A percentile compares a stretch with the other conserved stretches of the same genome.
These are phyloP conservation scores for Colletotrichum agaves DNA, from an alignment of 2,329 filamentous ascomycete species.

Conservation along the genomic window DNA sequence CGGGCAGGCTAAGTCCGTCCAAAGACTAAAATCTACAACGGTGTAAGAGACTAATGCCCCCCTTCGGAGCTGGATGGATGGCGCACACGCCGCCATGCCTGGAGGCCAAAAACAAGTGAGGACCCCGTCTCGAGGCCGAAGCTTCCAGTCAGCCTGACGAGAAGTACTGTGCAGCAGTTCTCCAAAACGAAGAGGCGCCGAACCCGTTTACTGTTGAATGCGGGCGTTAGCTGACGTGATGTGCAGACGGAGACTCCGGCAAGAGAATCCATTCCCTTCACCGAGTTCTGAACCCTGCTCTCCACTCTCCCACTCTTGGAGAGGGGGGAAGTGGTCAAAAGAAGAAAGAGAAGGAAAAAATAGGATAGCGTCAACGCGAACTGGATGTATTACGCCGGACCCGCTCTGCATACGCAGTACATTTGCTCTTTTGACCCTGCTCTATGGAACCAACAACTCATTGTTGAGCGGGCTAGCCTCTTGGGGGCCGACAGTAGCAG, in stretches of 20 bases:
- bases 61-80: constrained; percentile 23
- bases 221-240: too few relatives aligned
- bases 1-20: too few relatives aligned
- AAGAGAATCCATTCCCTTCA: not conserved
- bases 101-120: constrained; percentile 17
- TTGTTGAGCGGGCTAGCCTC: constrained; percentile 20
- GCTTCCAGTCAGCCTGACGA: not conserved
- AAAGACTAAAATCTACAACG: constrained; percentile 20
- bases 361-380: not conserved
- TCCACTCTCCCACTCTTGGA: constrained; percentile 16
- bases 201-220: too few relatives aligned
- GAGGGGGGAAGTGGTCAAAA: not conserved
- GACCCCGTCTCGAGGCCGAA: constrained; percentile 3
- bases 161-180: constrained; percentile 21
- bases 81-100: constrained; percentile 8
- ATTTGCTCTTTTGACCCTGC: too few relatives aligned
- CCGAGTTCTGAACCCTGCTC: not conserved
- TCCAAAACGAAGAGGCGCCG: too few relatives aligned
- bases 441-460: constrained; percentile 12
- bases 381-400: not conserved
- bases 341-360: too few relatives aligned
- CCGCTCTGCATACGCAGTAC: constrained; percentile 2
- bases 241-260: constrained; percentile 5
- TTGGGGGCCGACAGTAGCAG: constrained; percentile 22
- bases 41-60: constrained; percentile 17